Conservation (phyloP, 2,329 filamentous ascomycete species). For the Orbilia blumenaviensis region DNA sequence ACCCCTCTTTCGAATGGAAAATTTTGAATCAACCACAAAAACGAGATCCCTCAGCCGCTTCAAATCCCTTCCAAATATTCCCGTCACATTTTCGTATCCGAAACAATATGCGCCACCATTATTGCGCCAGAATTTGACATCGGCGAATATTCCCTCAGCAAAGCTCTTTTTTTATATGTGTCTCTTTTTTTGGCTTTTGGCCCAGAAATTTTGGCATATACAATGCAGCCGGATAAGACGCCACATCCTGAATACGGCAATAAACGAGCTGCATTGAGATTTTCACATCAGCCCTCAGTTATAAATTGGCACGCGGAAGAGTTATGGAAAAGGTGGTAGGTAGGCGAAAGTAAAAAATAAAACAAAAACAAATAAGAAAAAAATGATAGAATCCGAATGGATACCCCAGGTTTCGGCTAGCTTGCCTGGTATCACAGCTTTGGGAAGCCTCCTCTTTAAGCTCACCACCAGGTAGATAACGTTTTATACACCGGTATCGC, state of each 20-base stretch:
- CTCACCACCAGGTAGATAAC: no score
- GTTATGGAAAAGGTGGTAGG: no score
- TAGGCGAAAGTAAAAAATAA: background rate
- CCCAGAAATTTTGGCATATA: background rate
- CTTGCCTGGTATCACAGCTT: background rate
- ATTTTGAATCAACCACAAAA: background rate
- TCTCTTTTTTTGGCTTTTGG: background rate
- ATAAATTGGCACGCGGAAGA: no score
- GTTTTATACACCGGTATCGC: background rate
- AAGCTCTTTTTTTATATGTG: no score
- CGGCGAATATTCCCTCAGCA: background rate
- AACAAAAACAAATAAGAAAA: no score
- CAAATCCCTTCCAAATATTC: background rate
- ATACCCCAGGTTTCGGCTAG: constrained; percentile 2
- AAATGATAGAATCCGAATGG: no score
- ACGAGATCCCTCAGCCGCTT: background rate
- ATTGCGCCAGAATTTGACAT: background rate
- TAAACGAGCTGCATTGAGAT: no score
- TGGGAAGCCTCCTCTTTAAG: background rate
- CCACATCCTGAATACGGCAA: no score
- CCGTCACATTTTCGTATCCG: background rate
- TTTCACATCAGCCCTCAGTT: no score
- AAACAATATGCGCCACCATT: background rate
- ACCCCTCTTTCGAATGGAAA: background rate
- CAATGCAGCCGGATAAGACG: no score